Conservation (phyloP, 768 basidiomycete genomes). For the Lepiota venenata region DNA sequence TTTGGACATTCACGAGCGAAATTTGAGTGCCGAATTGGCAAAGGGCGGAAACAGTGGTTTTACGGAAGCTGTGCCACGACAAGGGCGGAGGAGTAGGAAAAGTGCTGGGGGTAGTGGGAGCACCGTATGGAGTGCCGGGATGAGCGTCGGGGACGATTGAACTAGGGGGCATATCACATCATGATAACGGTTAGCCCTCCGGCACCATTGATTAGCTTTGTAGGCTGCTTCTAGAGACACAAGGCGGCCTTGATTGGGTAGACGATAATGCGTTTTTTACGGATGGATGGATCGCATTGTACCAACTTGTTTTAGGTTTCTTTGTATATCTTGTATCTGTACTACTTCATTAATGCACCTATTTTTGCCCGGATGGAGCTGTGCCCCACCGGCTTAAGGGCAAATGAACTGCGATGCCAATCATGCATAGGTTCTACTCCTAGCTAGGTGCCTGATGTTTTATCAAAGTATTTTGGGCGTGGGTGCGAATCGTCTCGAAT, state of each 20-base stretch:
- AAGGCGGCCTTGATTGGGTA: not conserved
- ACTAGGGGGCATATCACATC: not conserved
- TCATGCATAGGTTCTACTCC: not conserved
- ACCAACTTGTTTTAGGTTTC: not conserved
- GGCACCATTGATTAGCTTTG: not conserved
- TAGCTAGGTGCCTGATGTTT: conserved; percentile 34
- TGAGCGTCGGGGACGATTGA: conserved; percentile 56
- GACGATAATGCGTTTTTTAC: not conserved
- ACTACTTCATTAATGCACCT: conserved; percentile 2
- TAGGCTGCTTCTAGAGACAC: not conserved
- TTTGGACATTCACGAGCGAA: conserved; percentile 77
- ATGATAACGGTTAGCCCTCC: no score
- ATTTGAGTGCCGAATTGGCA: conserved; percentile 69
- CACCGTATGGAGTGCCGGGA: conserved; percentile 86
- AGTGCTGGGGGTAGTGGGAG: conserved; percentile 66
- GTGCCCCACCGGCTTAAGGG: not conserved
- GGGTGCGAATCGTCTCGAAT: conserved; percentile 74
- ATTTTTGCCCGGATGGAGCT: not conserved
- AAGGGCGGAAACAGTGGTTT: conserved; percentile 73
- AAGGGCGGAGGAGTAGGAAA: conserved; percentile 56
- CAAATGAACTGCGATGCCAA: not conserved
- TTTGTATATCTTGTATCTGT: conserved; percentile 10
- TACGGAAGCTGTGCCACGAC: conserved; percentile 65
- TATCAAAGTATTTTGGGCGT: conserved; percentile 74
- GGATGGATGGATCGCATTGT: conserved; percentile 1